Evolutionary conservation across 2,329 filamentous ascomycete genomes (phyloP).

Genomic region (Bipolaris sorokiniana): DNA sequence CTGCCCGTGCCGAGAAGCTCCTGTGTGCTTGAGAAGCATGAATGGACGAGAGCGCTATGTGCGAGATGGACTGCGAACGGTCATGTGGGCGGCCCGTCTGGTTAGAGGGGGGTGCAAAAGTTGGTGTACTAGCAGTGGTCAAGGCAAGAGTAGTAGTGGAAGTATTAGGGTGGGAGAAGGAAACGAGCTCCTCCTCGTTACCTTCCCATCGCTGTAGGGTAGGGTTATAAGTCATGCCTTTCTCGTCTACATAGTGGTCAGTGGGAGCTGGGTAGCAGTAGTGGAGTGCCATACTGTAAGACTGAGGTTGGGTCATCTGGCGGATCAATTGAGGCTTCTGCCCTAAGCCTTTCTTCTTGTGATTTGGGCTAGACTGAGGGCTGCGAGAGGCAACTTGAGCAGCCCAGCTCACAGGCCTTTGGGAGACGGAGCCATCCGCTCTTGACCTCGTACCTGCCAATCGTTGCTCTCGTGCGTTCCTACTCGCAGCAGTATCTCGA

Average conservation of each 20-base stretch:
- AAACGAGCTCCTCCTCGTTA: slow-evolving; percentile 82
- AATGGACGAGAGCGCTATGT: slow-evolving; percentile 48
- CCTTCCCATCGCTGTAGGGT: slow-evolving; percentile 90
- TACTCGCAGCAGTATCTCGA: slow-evolving; percentile 69
- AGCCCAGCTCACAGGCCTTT: slow-evolving; percentile 66
- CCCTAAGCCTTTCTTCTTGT: slow-evolving; percentile 57
- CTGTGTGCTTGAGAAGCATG: slow-evolving; percentile 45
- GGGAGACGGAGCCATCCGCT: slow-evolving; percentile 57
- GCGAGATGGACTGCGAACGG: slow-evolving; percentile 49
- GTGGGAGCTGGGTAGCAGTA: slow-evolving; percentile 5
- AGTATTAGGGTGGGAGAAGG: slow-evolving; percentile 65
- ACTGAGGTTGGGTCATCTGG: slow-evolving; percentile 76
- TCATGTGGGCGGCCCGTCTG: slow-evolving; percentile 41
- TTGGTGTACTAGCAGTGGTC: slow-evolving; percentile 49
- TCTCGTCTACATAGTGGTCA: slow-evolving; percentile 66
- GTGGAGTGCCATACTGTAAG: slow-evolving; percentile 70
- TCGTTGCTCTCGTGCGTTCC: slow-evolving; percentile 68
- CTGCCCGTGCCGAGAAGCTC: slow-evolving; percentile 46
- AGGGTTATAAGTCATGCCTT: slow-evolving; percentile 97
- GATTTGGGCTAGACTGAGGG: slow-evolving; percentile 57
- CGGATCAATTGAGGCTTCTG: slow-evolving; percentile 89
- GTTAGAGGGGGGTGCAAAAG: slow-evolving; percentile 45
- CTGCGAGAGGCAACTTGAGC: slow-evolving; percentile 59
- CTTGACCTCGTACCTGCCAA: slow-evolving; percentile 55
- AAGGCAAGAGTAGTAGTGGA: slow-evolving; percentile 56